Percentiles rank a stretch among this genome's conserved stretches.
phyloP scores from a whole-genome alignment of 164 flowering plant genomes.

The Umbilicus rupestris region DNA sequence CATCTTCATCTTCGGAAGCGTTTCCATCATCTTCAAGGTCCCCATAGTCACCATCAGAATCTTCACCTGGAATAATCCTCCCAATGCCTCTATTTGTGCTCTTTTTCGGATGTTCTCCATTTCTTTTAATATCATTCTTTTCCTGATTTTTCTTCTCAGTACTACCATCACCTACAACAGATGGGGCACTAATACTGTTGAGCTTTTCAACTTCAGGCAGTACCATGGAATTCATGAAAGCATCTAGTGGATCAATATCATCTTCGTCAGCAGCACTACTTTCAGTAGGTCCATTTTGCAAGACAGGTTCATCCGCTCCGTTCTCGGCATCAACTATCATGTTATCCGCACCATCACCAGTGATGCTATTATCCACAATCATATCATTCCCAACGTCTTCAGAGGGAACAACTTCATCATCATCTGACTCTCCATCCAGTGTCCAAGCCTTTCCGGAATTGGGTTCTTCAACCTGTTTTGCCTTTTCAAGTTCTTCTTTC shows the following conservation, averaged over 20 bases:
- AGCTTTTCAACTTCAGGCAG: conserved; percentile 87
- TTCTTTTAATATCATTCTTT: conserved; percentile 20
- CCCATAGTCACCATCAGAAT: conserved; percentile 72
- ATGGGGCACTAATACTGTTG: conserved; percentile 19
- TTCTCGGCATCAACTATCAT: conserved; percentile 40
- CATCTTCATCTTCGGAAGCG: conserved; percentile 74
- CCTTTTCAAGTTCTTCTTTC: conserved; percentile 75
- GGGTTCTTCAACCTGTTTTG: conserved; percentile 34
- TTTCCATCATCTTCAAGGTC: conserved; percentile 50
- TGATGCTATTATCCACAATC: conserved; percentile 35
- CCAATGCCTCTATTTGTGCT: conserved; percentile 45
- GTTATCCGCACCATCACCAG: conserved; percentile 21
- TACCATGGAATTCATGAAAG: conserved; percentile 90
- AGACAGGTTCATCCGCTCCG: conserved; percentile 14
- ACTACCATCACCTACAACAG: conserved; percentile 17
- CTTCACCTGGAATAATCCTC: conserved; percentile 81
- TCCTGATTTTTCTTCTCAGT: conserved; percentile 24
- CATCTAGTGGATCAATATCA: conserved; percentile 93
- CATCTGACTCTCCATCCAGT: conserved; percentile 91
- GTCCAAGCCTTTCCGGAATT: conserved; percentile 84
- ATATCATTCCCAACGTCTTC: conserved; percentile 33
- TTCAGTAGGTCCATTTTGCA: conserved; percentile 20
- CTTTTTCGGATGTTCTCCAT: conserved; percentile 31
- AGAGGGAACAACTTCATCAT: conserved; percentile 45
- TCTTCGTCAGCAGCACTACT: conserved; percentile 40